Evolutionary conservation across 2,329 filamentous ascomycete species (phyloP).

Genomic region (Alternaria consortialis): DNA sequence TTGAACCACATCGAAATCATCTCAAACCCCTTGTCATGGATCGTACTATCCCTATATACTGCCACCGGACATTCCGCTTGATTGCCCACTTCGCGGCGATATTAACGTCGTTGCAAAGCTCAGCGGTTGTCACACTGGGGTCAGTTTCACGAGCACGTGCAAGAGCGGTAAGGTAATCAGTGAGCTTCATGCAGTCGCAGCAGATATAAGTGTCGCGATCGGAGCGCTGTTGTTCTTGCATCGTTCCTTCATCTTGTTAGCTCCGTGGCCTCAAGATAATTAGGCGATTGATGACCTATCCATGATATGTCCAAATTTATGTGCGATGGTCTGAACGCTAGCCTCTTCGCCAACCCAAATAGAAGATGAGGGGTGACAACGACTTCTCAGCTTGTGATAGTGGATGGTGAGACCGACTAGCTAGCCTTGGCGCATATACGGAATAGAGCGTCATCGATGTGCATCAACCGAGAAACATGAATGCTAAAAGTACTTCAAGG

Average conservation of each 20-base stretch:
- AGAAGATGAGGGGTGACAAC: too few relatives aligned
- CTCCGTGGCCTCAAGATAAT: too few relatives aligned
- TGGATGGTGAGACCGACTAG: neutral
- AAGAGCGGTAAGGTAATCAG: neutral
- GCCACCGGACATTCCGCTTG: neutral
- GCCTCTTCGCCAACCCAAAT: neutral
- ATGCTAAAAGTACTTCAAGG: neutral
- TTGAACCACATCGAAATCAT: neutral
- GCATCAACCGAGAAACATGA: neutral
- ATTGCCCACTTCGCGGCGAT: neutral
- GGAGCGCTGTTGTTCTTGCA: slow-evolving; percentile 1
- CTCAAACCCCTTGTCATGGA: neutral
- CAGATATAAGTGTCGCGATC: neutral
- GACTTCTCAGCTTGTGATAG: neutral
- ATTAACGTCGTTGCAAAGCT: neutral
- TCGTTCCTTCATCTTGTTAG: neutral
- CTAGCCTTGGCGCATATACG: neutral
- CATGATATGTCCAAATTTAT: slow-evolving; percentile 1
- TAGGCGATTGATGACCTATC: neutral
- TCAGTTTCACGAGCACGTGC: neutral
- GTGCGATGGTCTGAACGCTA: neutral
- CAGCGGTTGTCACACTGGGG: neutral
- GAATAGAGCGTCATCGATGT: neutral
- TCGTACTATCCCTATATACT: slow-evolving; percentile 1
- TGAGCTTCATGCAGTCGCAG: slow-evolving; percentile 2